Base-by-base conservation (phyloP, 1,284 basidiomycete genomes). In the Ustilago trichophora region DNA sequence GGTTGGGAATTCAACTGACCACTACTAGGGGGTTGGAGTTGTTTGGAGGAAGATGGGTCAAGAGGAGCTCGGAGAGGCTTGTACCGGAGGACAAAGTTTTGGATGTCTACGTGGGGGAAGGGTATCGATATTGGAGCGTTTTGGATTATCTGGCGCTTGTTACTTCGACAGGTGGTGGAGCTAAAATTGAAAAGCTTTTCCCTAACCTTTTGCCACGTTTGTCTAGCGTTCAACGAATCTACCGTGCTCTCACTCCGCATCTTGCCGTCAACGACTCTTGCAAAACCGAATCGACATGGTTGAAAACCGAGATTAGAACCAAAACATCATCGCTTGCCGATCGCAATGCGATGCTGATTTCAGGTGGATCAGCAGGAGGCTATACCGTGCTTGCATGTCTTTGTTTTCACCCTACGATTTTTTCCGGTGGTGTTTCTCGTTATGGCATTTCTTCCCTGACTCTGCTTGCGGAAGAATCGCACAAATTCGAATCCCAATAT, bases 401-500 rank as follows among this genome's bases (percentile, higher is more conserved):
- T 4, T 59, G 59, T 31, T 50, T 56, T 19, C 53, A 68, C 24
- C 68, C 75, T 1, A 7, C 9, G 18, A 34, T 60, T 21, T 76
- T 76, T 32, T 26, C 42, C 15, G 67, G 67, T 8, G 73, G 66
- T 3, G 50, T 36, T 10, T 63, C 59, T 2, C 37, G 34, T 18
- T 73, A 65, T 37, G 73, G 73, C 25, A 44, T 75, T 15, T 63
- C 60, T 3, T 49, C 59, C 4, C 49, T 73, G 2, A 9, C 29
- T 6, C 24, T 46, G 2, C 45, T 75, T 6, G 65, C 65, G 3
- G 47, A 53, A 5, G 84, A 86, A 53, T 87, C 87, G 0, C 89
- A 90, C 81, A 90, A 90, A 70, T 89, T 89, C 44, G 86, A 88
- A 75, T 83, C 84, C 18, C 81, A 82, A n/a, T 89, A 88, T 62